A percentile compares a stretch with the other conserved stretches of the same genome.
Evolutionary conservation across 2,329 filamentous ascomycete species (phyloP).

Genomic region (Apiospora aurea): DNA sequence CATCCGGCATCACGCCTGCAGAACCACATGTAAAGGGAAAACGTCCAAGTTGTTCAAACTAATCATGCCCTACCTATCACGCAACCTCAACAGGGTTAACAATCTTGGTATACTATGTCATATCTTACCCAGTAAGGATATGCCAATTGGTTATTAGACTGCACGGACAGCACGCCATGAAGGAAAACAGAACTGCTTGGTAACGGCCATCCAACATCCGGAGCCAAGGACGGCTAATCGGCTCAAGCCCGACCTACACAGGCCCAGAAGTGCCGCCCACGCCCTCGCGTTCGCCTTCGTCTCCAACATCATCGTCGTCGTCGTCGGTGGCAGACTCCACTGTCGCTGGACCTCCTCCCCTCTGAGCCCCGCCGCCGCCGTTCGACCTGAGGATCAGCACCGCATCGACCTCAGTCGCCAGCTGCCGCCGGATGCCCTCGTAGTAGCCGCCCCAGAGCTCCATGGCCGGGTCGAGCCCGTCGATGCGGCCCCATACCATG

Average conservation of each 20-base stretch:
- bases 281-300: not conserved
- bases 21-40: not conserved
- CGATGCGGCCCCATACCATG: slow-evolving; percentile 22
- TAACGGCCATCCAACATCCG: not conserved
- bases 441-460: slow-evolving; percentile 16
- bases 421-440: slow-evolving; percentile 9
- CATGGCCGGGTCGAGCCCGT: not conserved
- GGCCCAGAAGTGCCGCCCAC: not conserved
- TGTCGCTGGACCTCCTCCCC: no score
- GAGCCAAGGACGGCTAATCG: no score
- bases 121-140: not conserved
- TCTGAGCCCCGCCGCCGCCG: not conserved
- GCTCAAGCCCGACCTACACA: not conserved
- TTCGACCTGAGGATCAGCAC: slow-evolving; percentile 1
- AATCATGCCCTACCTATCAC: not conserved
- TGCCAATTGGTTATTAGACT: not conserved
- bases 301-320: not conserved
- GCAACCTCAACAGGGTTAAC: not conserved
- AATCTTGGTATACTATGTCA: not conserved
- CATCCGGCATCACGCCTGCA: not conserved
- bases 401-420: slow-evolving; percentile 20
- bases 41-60: not conserved
- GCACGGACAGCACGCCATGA: not conserved
- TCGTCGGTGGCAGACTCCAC: not conserved
- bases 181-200: not conserved